Evolutionary conservation across 495 filamentous ascomycete genomes (phyloP).

Genomic region (Podospora australis): DNA sequence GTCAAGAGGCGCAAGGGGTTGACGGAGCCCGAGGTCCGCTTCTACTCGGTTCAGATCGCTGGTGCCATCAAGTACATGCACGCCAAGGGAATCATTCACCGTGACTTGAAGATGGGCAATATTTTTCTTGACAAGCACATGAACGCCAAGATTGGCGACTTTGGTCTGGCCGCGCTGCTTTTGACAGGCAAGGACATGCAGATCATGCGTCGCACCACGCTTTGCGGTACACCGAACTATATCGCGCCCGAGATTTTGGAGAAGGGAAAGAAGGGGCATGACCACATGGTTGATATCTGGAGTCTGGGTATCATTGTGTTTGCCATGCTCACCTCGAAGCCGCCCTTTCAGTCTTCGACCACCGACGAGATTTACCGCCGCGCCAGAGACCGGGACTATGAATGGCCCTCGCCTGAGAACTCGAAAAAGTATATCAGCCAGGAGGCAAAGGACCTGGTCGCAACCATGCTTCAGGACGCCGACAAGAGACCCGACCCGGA

Average conservation of each 20-base stretch:
- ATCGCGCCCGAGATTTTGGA: conserved; percentile 93
- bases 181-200: conserved; percentile 79
- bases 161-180: conserved; percentile 89
- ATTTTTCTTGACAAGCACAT: conserved; percentile 92
- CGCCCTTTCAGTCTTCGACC: conserved; percentile 80
- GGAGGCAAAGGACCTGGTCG: conserved; percentile 74
- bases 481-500: conserved; percentile 70
- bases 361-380: conserved; percentile 81
- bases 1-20: conserved; percentile 79
- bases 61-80: conserved; percentile 98
- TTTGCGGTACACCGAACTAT: conserved; percentile 97
- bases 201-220: conserved; percentile 68
- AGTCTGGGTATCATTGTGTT: conserved; percentile 95
- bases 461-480: conserved; percentile 66
- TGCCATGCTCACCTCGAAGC: conserved; percentile 84
- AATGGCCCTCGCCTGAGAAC: conserved; percentile 58
- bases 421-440: conserved; percentile 45
- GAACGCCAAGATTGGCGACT: conserved; percentile 97
- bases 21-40: conserved; percentile 84
- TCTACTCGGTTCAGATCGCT: conserved; percentile 86
- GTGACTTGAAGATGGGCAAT: conserved; percentile 97
- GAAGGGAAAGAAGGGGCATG: conserved; percentile 79
- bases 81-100: conserved; percentile 86
- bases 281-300: conserved; percentile 91
- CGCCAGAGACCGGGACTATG: conserved; percentile 63